phyloP scores from a whole-genome alignment of 1,284 basidiomycete genomes.

The Tylopilus sp. region DNA sequence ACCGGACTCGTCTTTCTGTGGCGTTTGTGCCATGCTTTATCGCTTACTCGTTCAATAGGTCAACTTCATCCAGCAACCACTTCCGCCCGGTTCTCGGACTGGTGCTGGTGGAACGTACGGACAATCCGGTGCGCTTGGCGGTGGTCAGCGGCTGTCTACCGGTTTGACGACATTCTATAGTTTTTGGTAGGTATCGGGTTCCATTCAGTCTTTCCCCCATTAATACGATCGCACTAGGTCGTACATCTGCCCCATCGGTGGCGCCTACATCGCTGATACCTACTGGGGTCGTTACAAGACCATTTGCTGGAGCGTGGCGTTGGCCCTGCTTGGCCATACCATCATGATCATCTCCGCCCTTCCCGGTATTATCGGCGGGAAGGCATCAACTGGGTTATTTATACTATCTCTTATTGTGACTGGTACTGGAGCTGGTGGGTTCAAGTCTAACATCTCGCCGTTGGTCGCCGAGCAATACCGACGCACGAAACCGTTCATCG shows the following conservation, averaged over 20 bases:
- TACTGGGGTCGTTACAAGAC: slow-evolving; percentile 76
- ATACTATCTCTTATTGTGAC: slow-evolving; percentile 65
- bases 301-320: slow-evolving; percentile 51
- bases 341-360: slow-evolving; percentile 71
- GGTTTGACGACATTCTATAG: slow-evolving; percentile 65
- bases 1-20: slow-evolving; percentile 1
- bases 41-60: slow-evolving; percentile 41
- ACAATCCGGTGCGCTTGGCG: slow-evolving; percentile 69
- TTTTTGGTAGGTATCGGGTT: slow-evolving; percentile 45
- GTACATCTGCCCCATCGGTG: slow-evolving; percentile 57
- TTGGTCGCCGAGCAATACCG: slow-evolving; percentile 77
- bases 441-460: slow-evolving; percentile 80
- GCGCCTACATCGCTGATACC: slow-evolving; percentile 76
- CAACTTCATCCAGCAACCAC: slow-evolving; percentile 69
- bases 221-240: slow-evolving; percentile 36
- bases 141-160: slow-evolving; percentile 63
- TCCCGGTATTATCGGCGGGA: slow-evolving; percentile 63
- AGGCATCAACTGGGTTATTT: slow-evolving; percentile 61
- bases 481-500: slow-evolving; percentile 53
- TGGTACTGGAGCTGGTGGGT: slow-evolving; percentile 67
- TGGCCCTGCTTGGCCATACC: slow-evolving; percentile 67
- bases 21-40: slow-evolving; percentile 3
- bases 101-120: slow-evolving; percentile 56
- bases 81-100: slow-evolving; percentile 63
- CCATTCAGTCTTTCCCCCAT: slow-evolving; percentile 22